Base-by-base conservation (phyloP, 2,329 filamentous ascomycete genomes). In the Ceratocystiopsis brevicomis region DNA sequence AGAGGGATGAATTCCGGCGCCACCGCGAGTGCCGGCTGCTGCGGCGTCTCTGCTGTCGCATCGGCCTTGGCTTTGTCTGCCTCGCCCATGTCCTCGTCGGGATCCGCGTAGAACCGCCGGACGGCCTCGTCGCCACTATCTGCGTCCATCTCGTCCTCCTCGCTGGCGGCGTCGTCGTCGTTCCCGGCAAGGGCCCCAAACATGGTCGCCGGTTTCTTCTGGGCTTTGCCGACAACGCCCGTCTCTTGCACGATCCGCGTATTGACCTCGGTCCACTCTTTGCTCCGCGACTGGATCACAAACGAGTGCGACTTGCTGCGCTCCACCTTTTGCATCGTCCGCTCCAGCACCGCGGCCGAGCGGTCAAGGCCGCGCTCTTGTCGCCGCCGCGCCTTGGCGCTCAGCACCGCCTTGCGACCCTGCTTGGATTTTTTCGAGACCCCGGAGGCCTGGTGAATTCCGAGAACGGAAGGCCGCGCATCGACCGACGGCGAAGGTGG, bases 361-460 rank as follows among this genome's bases (percentile, higher is more conserved):
- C 68, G 68, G 53, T 76, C 71, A 44, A 72, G 59, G 41, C 62
- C 69, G 53, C 65, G 69, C 52, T 77, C 72, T 38, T 73, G 67
- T 39, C 75, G 65, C 50, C 61, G 63, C 18, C 67, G 63, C 4
- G 72, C 72, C 56, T 66, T 71, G 49, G 64, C 59, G 51, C 71
- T 76, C 54, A 73, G 52, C 9, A 65, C 61, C n/a, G 60, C 51
- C 54, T 73, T 73, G 52, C 71, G 65, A 44, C 63, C 63, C 47
- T 63, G 61, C 57, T 75, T 54, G 39, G 16, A 32, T 60, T 79
- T 83, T 59, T 82, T 85, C 44, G 63, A 61, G 11, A 88, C 68
- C 30, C 83, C 82, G 16, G 76, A 69, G 2, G 65, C 62, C 54
- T 77, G 72, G 50, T 81, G 78, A 15, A 78, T 73, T 36, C 74